Base-by-base conservation (phyloP, 164 flowering plant genomes). In the Taxillus chinensis region DNA sequence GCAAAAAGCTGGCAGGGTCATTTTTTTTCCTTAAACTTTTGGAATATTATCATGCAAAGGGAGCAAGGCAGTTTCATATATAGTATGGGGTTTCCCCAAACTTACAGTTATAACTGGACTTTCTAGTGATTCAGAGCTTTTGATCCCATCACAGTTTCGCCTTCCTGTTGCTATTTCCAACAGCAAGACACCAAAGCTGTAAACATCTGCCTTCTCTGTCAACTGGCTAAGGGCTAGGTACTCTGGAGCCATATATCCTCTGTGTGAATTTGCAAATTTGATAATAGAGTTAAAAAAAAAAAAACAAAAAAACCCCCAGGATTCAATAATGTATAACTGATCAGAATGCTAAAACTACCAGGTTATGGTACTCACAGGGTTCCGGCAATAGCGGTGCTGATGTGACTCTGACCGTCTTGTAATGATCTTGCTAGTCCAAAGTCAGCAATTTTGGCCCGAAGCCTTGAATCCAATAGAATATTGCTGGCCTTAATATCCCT, bases 221-320 rank as follows among this genome's bases (percentile, higher is more conserved):
- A 85, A 59, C 65, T 83, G 84, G 16, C 90, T 86, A 61, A 81
- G 83, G 8, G 87, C 84, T 50, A 83, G 68, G 79, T 85, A 85
- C 67, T 85, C 90, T 42, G 88, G 90, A 39, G 90, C 90, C 84
- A 85, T 81, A 62, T 85, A 85, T 60, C 90, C 90, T 41, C 87
- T 85, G 68, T 85, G 68, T 39, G 60, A 55, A 66, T 60, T 39
- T 53, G 13, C 51, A 48, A 48, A 7, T 43, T 43, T 5, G 50
- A 46, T 3, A 46, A 10, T 43, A 43, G 45, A 43, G 6, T 8
- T 5, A 8, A 8, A 43, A 43, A 43, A 43, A 43, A 43, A 43
- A 43, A 43, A 5, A 43, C 5, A 43, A 43, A 43, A 43, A 43
- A 43, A 43, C 7, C 46, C 10, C 46, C 46, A 43, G 46, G 7